These are phyloP conservation scores for Passiflora organensis DNA, from an alignment of 345 rosid species.

Conservation along the genomic window DNA sequence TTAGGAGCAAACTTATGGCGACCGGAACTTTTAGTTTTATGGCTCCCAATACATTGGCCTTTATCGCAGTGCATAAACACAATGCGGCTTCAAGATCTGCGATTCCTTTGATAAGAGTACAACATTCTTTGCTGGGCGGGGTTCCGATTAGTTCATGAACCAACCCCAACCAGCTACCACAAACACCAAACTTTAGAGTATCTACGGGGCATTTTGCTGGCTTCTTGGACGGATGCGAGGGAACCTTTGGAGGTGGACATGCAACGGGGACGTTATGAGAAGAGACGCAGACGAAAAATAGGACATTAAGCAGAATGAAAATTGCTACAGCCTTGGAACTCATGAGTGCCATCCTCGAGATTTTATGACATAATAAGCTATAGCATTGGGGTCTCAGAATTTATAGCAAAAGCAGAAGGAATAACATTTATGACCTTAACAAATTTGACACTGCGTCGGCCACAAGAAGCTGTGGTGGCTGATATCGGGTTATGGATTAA, in stretches of 20 bases:
- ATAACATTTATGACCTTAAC: neutral
- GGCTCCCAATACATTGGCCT: conserved; percentile 36
- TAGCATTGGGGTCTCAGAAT: too few relatives aligned
- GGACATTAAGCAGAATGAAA: conserved; percentile 28
- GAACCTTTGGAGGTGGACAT: conserved; percentile 17
- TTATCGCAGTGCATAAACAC: conserved; percentile 70
- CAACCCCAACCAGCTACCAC: conserved; percentile 79
- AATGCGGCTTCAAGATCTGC: conserved; percentile 77
- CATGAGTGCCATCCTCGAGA: conserved; percentile 13
- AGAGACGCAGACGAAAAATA: conserved; percentile 32
- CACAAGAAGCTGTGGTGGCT: neutral
- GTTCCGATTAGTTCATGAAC: conserved; percentile 56
- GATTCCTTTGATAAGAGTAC: conserved; percentile 59
- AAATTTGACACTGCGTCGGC: too few relatives aligned
- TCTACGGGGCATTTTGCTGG: conserved; percentile 42
- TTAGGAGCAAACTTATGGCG: conserved; percentile 37
- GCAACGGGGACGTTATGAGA: conserved; percentile 16
- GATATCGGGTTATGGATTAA: neutral
- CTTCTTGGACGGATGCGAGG: neutral
- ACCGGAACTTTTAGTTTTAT: conserved; percentile 12
- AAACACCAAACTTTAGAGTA: conserved; percentile 39
- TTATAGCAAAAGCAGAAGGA: too few relatives aligned
- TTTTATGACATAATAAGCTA: too few relatives aligned
- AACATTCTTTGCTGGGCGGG: conserved; percentile 66
- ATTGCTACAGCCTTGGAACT: conserved; percentile 14